Conservation (phyloP, 1,139 yeast genomes). For the Martiniozyma asiatica region DNA sequence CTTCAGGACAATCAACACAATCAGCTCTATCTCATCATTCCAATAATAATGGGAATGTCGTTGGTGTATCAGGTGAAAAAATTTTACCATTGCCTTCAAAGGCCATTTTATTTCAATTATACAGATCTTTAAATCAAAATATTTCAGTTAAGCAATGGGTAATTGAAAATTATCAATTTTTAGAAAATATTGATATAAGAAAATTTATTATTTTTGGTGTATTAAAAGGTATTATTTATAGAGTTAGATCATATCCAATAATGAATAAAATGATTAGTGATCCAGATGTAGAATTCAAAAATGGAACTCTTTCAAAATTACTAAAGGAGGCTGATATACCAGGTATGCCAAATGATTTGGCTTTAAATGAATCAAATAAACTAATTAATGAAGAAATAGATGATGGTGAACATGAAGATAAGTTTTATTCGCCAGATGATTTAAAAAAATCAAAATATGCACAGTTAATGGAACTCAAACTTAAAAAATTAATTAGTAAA, state of each 20-base stretch:
- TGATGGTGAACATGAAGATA: constrained; percentile 12
- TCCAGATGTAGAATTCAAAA: constrained; percentile 6
- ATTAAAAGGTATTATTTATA: constrained; percentile 65
- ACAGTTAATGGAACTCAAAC: constrained; percentile 2
- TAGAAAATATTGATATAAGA: constrained; percentile 65
- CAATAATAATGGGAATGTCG: no score
- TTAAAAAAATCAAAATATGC: constrained; percentile 7
- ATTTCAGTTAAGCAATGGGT: constrained; percentile 76
- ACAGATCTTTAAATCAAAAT: constrained; percentile 71
- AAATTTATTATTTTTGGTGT: constrained; percentile 82
- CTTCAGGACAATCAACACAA: no score
- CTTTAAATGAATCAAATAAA: no score
- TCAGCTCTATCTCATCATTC: no score
- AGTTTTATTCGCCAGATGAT: no score
- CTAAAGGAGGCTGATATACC: no score
- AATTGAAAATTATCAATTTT: constrained; percentile 42
- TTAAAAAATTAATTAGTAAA: not conserved
- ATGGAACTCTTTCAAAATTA: no score
- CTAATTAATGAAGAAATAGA: constrained; percentile 7
- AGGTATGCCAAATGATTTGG: not conserved
- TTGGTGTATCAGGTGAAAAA: no score
- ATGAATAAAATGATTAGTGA: constrained; percentile 24
- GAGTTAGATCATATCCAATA: constrained; percentile 71
- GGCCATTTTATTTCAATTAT: constrained; percentile 59
- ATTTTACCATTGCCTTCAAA: constrained; percentile 44